A percentile compares a stretch with the other conserved stretches of the same genome.
These are phyloP conservation scores for Candida lessepsii DNA, from an alignment of 805 yeast genomes.

Conservation along the genomic window DNA sequence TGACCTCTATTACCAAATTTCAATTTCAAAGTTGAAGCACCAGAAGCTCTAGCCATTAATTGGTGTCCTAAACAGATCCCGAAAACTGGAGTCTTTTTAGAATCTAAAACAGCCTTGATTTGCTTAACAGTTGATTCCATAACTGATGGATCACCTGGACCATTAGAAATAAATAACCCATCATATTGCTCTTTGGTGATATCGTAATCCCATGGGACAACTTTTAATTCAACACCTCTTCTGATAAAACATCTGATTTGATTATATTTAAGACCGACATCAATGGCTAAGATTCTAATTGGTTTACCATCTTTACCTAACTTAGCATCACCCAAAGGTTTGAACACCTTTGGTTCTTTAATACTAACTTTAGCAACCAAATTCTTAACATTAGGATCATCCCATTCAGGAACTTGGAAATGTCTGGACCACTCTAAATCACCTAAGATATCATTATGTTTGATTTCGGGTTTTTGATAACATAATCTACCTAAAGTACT, in stretches of 20 bases:
- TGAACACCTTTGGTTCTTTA: slow-evolving; percentile 70
- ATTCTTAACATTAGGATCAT: slow-evolving; percentile 87
- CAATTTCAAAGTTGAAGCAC: slow-evolving; percentile 88
- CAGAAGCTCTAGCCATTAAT: slow-evolving; percentile 90
- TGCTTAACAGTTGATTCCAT: slow-evolving; percentile 65
- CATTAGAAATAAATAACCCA: slow-evolving; percentile 94
- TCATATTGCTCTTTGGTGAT: slow-evolving; percentile 79
- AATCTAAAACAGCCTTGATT: slow-evolving; percentile 55
- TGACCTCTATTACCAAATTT: slow-evolving; percentile 99
- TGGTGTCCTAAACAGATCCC: slow-evolving; percentile 99
- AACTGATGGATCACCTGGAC: slow-evolving; percentile 98
- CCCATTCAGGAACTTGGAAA: slow-evolving; percentile 83
- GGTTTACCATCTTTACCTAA: slow-evolving; percentile 68
- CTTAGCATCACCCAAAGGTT: slow-evolving; percentile 59
- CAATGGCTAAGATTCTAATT: slow-evolving; percentile 83
- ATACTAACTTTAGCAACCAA: slow-evolving; percentile 89
- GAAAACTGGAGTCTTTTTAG: slow-evolving; percentile 81
- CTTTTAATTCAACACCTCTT: slow-evolving; percentile 94
- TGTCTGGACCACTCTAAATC: slow-evolving; percentile 53
- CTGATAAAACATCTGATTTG: slow-evolving; percentile 95
- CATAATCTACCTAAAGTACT: slow-evolving; percentile 89
- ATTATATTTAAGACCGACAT: slow-evolving; percentile 97
- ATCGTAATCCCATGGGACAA: slow-evolving; percentile 95
- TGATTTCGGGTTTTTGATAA: slow-evolving; percentile 46
- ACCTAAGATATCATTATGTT: slow-evolving; percentile 29